Base-by-base conservation (phyloP, 352 stramenopile genomes). In the Globisporangium spinosum region DNA sequence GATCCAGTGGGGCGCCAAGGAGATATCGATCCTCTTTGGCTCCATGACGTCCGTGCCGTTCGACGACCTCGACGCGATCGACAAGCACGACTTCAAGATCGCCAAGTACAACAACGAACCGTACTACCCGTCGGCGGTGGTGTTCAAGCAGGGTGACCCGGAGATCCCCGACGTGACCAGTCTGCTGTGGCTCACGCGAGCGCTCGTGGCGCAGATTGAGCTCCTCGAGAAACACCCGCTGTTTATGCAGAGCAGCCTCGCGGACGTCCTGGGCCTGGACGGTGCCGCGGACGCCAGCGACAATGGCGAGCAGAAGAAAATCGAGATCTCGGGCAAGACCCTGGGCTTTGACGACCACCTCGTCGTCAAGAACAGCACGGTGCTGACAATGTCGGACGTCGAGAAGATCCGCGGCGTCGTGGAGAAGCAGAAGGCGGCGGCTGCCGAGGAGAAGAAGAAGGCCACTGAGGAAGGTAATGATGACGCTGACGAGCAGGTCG, bases 1-100 rank as follows among this genome's bases (percentile, higher is more conserved):
- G 69, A 89, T 91, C 57, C 65, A 85, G 25, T 95, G 87, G 87
- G 85, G 87, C 1, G 81, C 77, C 29, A 93, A 91, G 70, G 87
- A 95, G 66, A 89, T 95, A 69, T 93, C 85, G 38, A 89, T 95
- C 40, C 70, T 95, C 13, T 95, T 84, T 29, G 85, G 85, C 9
- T 70, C 74, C 0, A 65, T 84, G 53, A 95, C 85, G 9, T 87
- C 83, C 27, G 72, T 93, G 68, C 82, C 87, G 10, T 95, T 95
- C 61, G 82, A 95, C 40, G 87, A 95, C 69, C 68, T 94, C 43
- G 85, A 95, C 56, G 70, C 77, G 17, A 80, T 95, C 54, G 80
- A 80, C 63, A 89, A 83, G 69, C 76, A 91, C 61, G 67, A 65
- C 6, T 69, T 89, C 27, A 59, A 64, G 13, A 72, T 93, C 61